Conservation (phyloP, 108 stramenopile genomes). For the Seminavis robusta region DNA sequence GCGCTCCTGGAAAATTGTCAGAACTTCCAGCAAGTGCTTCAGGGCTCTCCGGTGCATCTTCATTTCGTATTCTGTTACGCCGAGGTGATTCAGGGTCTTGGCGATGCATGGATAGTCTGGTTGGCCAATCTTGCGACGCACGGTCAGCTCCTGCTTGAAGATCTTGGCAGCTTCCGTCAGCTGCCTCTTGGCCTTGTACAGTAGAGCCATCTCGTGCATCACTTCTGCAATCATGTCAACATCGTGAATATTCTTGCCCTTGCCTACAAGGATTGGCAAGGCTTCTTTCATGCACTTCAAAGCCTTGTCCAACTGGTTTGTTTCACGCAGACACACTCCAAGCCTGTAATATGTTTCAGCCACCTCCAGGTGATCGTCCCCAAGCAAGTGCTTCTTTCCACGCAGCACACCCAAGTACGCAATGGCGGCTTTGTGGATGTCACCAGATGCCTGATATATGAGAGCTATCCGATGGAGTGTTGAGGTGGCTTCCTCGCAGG, state of each 20-base stretch:
- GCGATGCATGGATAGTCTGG: conserved; percentile 44
- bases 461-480: conserved; percentile 47
- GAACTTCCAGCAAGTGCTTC: conserved; percentile 53
- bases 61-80: conserved; percentile 42
- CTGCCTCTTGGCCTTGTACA: conserved; percentile 32
- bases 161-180: conserved; percentile 39
- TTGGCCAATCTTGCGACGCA: conserved; percentile 47
- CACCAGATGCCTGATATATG: conserved; percentile 43
- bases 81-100: conserved; percentile 42
- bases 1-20: conserved; percentile 37
- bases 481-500: conserved; percentile 35
- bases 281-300: conserved; percentile 66
- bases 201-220: conserved; percentile 58
- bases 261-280: conserved; percentile 46
- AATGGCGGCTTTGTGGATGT: conserved; percentile 48
- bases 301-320: conserved; percentile 45
- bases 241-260: conserved; percentile 49
- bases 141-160: conserved; percentile 52
- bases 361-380: conserved; percentile 33
- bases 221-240: conserved; percentile 59
- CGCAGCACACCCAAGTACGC: conserved; percentile 55
- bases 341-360: conserved; percentile 54
- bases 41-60: conserved; percentile 44
- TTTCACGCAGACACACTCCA: conserved; percentile 43
- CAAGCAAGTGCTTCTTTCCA: conserved; percentile 34